phyloP scores from a whole-genome alignment of 139 green algal species.

The Coccomyxa sp. region DNA sequence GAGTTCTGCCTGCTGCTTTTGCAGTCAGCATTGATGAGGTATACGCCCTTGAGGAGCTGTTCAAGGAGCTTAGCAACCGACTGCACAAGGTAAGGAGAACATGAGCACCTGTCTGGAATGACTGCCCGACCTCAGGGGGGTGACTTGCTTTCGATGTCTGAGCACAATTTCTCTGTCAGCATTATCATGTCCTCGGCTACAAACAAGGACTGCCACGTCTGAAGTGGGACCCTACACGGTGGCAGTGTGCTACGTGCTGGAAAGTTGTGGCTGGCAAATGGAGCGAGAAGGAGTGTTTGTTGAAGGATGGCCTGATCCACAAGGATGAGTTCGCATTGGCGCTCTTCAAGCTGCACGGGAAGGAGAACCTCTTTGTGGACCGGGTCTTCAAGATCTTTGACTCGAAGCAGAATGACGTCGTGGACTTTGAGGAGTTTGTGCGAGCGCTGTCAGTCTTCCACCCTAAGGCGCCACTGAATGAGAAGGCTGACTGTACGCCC shows the following conservation, averaged over 20 bases:
- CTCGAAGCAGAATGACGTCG: constrained; percentile 62
- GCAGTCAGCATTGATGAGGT: constrained; percentile 52
- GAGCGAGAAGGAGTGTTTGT: neutral
- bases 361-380: constrained; percentile 61
- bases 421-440: constrained; percentile 75
- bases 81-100: constrained; percentile 34
- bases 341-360: constrained; percentile 48
- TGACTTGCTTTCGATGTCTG: too few species aligned
- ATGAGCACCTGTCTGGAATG: too few species aligned
- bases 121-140: too few species aligned
- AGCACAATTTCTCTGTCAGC: neutral
- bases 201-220: neutral
- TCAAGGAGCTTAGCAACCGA: constrained; percentile 45
- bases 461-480: constrained; percentile 42
- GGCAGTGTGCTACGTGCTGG: neutral
- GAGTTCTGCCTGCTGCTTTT: too few species aligned
- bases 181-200: neutral
- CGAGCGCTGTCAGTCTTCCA: constrained; percentile 60
- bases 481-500: constrained; percentile 57
- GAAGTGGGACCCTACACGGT: neutral
- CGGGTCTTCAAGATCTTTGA: constrained; percentile 68
- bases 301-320: constrained; percentile 64
- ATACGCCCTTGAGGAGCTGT: constrained; percentile 47
- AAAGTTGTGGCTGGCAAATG: neutral
- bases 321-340: constrained; percentile 66